Percentiles rank a stretch among this genome's conserved stretches.
phyloP scores from a whole-genome alignment of 371 early-diverging fungal species.

The Homolaphlyctis polyrhiza region DNA sequence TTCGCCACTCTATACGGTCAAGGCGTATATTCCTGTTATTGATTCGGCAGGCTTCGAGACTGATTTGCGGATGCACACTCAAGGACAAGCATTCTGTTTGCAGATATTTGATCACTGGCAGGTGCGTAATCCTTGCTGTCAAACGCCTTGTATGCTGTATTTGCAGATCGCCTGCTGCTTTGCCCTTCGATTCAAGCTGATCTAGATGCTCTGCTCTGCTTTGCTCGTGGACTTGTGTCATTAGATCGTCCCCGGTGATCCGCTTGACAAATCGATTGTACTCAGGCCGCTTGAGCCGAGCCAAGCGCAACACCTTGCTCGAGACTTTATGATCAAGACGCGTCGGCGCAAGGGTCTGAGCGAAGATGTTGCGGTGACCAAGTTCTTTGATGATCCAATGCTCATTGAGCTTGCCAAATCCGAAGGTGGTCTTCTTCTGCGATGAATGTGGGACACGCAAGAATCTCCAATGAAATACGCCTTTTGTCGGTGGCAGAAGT shows the following conservation, averaged over 20 bases:
- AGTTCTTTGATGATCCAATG: constrained; percentile 94
- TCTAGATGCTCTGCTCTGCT: not conserved
- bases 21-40: constrained; percentile 91
- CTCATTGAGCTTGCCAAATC: constrained; percentile 26
- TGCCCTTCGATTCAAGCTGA: no score
- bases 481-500: no score
- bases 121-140: constrained; percentile 7
- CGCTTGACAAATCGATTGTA: constrained; percentile 81
- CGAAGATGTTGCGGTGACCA: constrained; percentile 90
- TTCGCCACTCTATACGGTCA: constrained; percentile 89
- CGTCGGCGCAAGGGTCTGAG: constrained; percentile 85
- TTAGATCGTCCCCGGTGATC: constrained; percentile 92
- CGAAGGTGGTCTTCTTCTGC: constrained; percentile 20
- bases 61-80: constrained; percentile 91
- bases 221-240: constrained; percentile 4
- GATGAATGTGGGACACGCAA: not conserved
- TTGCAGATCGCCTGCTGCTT: no score
- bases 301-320: constrained; percentile 79
- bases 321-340: constrained; percentile 98
- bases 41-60: constrained; percentile 96
- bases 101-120: constrained; percentile 97
- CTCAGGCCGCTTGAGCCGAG: constrained; percentile 87
- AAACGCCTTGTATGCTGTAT: no score
- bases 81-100: constrained; percentile 94
- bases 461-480: no score